phyloP scores from a whole-genome alignment of 2,329 filamentous ascomycete species.

The Immersiporthe knoxdaviesiana region DNA sequence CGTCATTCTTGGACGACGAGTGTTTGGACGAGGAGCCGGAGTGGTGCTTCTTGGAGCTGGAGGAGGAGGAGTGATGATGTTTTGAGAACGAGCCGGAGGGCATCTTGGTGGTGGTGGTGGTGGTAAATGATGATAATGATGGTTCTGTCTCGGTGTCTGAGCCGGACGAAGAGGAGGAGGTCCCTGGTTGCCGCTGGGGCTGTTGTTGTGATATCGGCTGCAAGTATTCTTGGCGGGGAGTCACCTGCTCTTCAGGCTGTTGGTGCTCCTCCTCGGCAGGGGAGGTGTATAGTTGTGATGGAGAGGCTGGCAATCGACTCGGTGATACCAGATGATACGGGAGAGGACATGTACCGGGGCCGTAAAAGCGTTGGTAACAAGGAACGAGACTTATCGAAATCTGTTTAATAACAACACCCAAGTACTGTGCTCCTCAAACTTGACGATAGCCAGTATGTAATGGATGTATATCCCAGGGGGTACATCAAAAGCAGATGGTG shows the following conservation, averaged over 20 bases:
- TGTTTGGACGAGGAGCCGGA: slow-evolving; percentile 42
- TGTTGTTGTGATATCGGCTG: neutral
- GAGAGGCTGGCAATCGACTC: slow-evolving; percentile 21
- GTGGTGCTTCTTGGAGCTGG: slow-evolving; percentile 43
- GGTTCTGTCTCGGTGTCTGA: slow-evolving; percentile 37
- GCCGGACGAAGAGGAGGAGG: slow-evolving; percentile 31
- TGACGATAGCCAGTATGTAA: neutral
- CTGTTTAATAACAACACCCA: slow-evolving; percentile 14
- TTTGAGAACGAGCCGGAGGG: slow-evolving; percentile 37
- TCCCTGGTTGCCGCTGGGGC: neutral
- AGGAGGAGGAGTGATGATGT: slow-evolving; percentile 36
- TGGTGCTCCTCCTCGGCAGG: neutral
- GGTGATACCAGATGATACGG: slow-evolving; percentile 17
- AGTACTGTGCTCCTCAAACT: neutral
- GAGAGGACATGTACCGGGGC: slow-evolving; percentile 24
- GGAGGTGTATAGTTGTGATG: slow-evolving; percentile 7
- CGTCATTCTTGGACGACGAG: slow-evolving; percentile 51
- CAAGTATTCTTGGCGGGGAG: slow-evolving; percentile 20
- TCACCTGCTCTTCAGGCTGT: slow-evolving; percentile 14
- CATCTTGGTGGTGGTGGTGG: slow-evolving; percentile 35
- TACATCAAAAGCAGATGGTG: slow-evolving; percentile 2
- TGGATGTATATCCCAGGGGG: slow-evolving; percentile 3
- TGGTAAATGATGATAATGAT: neutral
- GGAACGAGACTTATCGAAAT: neutral
- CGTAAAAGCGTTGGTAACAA: neutral